phyloP scores from a whole-genome alignment of 306 rosid species.

The Quercus gilva region DNA sequence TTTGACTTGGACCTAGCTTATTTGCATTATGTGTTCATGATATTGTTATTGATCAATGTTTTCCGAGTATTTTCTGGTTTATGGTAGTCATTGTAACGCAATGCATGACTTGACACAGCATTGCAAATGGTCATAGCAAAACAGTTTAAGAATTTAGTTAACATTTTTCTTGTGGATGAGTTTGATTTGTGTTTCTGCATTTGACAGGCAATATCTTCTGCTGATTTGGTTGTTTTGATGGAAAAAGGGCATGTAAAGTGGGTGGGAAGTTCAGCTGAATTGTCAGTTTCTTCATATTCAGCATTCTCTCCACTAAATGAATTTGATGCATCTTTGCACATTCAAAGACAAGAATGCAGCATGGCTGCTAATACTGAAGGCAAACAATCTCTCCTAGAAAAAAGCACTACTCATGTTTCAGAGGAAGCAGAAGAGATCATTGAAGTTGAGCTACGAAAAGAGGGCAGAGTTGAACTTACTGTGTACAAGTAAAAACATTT shows the following conservation, averaged over 20 bases:
- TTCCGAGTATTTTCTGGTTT: background rate
- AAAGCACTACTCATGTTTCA: constrained; percentile 20
- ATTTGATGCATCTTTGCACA: constrained; percentile 45
- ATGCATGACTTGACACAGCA: background rate
- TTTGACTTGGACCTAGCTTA: no score
- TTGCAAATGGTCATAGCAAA: no score
- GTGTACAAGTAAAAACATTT: constrained; percentile 55
- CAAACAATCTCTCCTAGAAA: constrained; percentile 34
- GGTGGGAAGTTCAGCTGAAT: constrained; percentile 61
- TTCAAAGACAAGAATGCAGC: constrained; percentile 42
- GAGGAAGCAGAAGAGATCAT: constrained; percentile 49
- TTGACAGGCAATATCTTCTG: constrained; percentile 79
- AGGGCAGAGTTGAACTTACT: constrained; percentile 77
- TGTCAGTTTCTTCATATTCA: constrained; percentile 53
- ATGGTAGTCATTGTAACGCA: background rate
- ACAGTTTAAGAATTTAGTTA: no score
- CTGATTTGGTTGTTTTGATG: constrained; percentile 70
- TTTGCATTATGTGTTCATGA: no score
- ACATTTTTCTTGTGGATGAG: no score
- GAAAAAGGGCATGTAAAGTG: constrained; percentile 82
- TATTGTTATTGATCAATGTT: background rate
- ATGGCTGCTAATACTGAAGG: constrained; percentile 28
- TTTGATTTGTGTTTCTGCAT: background rate
- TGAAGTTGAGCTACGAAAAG: constrained; percentile 80
- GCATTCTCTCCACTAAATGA: constrained; percentile 68